phyloP scores from a whole-genome alignment of 768 basidiomycete species.

The Leucocoprinus leucothites region DNA sequence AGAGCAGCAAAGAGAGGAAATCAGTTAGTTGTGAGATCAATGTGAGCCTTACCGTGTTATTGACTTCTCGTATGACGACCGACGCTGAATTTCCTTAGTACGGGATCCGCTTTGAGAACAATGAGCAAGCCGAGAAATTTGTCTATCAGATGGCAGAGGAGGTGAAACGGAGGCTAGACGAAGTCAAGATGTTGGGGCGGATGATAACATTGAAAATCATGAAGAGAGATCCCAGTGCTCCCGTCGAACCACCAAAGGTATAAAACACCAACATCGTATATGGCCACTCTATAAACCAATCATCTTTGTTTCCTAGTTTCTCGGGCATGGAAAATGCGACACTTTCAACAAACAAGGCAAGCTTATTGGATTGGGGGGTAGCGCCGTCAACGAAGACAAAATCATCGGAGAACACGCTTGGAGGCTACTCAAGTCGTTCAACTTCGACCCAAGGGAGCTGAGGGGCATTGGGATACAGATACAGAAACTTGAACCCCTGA shows the following conservation, averaged over 20 bases:
- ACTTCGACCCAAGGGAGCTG: conserved; percentile 82
- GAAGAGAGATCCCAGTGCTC: conserved; percentile 82
- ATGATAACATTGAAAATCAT: conserved; percentile 85
- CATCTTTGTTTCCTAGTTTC: conserved; percentile 54
- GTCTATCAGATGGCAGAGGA: conserved; percentile 75
- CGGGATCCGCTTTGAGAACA: conserved; percentile 87
- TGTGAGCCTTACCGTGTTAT: conserved; percentile 40
- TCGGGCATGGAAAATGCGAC: conserved; percentile 88
- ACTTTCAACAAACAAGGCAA: conserved; percentile 72
- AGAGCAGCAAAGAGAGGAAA: conserved; percentile 83
- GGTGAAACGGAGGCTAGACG: conserved; percentile 68
- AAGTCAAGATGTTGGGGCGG: conserved; percentile 65
- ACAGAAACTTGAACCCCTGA: conserved; percentile 72
- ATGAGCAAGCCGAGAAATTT: conserved; percentile 79
- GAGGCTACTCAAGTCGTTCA: conserved; percentile 67
- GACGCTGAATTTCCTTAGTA: conserved; percentile 50
- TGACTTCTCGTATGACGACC: neutral
- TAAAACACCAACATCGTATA: conserved; percentile 9
- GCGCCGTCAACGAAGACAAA: conserved; percentile 68
- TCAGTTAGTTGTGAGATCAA: conserved; percentile 95
- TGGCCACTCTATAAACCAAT: neutral
- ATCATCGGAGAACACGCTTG: conserved; percentile 77
- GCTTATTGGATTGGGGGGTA: conserved; percentile 56
- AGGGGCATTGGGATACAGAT: conserved; percentile 91
- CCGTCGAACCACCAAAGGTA: conserved; percentile 90